Conservation (phyloP, 257 asterid species). For the Fraxinus quadrangulata region DNA sequence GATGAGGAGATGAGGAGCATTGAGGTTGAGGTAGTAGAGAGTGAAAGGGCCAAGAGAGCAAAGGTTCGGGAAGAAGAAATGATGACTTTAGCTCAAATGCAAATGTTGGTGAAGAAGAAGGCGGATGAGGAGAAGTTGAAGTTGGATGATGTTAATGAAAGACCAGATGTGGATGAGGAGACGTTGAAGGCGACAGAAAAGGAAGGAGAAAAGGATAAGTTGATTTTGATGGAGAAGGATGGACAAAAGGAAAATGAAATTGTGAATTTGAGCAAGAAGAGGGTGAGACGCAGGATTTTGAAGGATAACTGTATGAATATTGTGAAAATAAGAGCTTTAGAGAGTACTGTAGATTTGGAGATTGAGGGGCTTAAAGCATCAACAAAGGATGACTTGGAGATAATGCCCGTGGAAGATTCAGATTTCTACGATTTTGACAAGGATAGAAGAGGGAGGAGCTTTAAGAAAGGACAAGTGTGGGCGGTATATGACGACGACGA, state of each 20-base stretch:
- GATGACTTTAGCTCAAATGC: conserved; percentile 86
- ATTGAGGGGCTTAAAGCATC: conserved; percentile 33
- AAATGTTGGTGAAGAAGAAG: conserved; percentile 52
- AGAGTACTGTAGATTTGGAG: conserved; percentile 24
- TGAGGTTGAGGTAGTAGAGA: conserved; percentile 34
- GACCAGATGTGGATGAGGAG: conserved; percentile 23
- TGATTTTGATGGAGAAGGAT: conserved; percentile 9
- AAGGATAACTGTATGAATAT: conserved; percentile 24
- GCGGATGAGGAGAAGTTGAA: conserved; percentile 31
- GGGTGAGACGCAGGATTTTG: conserved; percentile 39
- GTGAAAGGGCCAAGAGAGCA: conserved; percentile 27
- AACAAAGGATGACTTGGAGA: conserved; percentile 42
- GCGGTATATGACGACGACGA: conserved; percentile 76
- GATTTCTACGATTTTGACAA: conserved; percentile 71
- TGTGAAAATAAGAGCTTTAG: conserved; percentile 18
- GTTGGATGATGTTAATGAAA: conserved; percentile 2
- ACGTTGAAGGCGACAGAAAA: conserved; percentile 11
- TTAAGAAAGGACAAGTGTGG: conserved; percentile 92
- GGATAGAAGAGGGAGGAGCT: conserved; percentile 69
- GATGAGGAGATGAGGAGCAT: conserved; percentile 22
- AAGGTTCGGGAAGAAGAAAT: conserved; percentile 57
- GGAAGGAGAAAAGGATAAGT: conserved; percentile 13
- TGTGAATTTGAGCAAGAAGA: conserved; percentile 31
- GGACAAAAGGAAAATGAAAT: conserved; percentile 16
- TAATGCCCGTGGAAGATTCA: conserved; percentile 53